Percentiles rank a stretch among this genome's conserved stretches.
Evolutionary conservation across 495 filamentous ascomycete species (phyloP).

Genomic region (Hyaloscypha finlandica): DNA sequence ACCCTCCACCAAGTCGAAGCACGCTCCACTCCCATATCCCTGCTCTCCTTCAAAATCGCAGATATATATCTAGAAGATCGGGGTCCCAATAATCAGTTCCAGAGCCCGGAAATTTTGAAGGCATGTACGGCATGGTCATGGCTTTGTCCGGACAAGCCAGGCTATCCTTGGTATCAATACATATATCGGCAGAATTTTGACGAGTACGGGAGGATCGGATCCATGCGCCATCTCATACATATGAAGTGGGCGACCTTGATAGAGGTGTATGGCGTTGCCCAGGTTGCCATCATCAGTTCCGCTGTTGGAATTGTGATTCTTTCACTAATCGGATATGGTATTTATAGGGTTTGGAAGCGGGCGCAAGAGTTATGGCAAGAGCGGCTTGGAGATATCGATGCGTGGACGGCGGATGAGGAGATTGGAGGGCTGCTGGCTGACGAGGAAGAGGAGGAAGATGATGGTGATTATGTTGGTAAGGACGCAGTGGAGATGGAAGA

Average conservation of each 20-base stretch:
- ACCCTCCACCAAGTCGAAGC: background rate
- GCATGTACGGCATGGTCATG: slow-evolving; percentile 5
- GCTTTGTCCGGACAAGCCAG: slow-evolving; percentile 7
- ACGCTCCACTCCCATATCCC: background rate
- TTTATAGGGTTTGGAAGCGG: background rate
- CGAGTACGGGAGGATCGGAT: slow-evolving; percentile 19
- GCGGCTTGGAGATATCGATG: background rate
- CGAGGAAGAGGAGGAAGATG: background rate
- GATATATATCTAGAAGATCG: slow-evolving; percentile 5
- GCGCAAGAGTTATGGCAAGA: background rate
- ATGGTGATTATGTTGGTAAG: background rate
- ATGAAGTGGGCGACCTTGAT: background rate
- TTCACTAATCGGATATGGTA: background rate
- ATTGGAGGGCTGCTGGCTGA: background rate
- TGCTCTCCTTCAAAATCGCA: background rate
- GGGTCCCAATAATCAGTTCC: background rate
- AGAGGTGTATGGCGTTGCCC: background rate
- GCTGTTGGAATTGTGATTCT: background rate
- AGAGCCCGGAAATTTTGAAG: slow-evolving; percentile 2
- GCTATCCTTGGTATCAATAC: slow-evolving; percentile 19
- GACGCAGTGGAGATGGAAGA: background rate
- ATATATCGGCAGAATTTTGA: slow-evolving; percentile 20
- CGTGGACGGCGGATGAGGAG: background rate
- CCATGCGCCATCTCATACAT: background rate
- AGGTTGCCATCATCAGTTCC: background rate